phyloP scores from a whole-genome alignment of 1,139 yeast genomes.

The Pneumocystis murina region DNA sequence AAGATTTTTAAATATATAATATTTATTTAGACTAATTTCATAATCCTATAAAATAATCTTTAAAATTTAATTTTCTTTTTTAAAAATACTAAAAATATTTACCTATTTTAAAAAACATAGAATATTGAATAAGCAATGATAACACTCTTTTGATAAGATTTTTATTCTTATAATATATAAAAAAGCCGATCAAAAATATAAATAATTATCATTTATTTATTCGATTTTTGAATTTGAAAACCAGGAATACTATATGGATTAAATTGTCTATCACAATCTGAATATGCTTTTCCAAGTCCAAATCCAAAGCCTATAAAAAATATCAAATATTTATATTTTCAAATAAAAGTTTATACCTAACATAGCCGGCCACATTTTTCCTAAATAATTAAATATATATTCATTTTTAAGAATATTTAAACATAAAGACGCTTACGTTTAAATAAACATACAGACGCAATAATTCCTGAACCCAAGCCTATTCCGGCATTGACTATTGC shows the following conservation, averaged over 20 bases:
- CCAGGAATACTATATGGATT: constrained; percentile 11
- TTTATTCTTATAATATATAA: neutral
- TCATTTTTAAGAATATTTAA: neutral
- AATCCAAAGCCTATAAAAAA: constrained; percentile 12
- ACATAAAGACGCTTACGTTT: constrained; percentile 32
- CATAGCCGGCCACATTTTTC: constrained; percentile 13
- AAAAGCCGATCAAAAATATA: neutral
- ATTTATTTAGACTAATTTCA: neutral
- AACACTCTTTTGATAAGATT: too few relatives aligned
- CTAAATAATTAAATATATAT: neutral
- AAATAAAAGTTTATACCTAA: neutral
- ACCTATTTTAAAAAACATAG: neutral
- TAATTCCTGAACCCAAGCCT: constrained; percentile 93
- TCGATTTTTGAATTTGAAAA: neutral
- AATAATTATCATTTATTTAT: neutral
- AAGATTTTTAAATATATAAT: neutral
- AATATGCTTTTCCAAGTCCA: constrained; percentile 13
- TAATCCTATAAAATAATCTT: neutral
- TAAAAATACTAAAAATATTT: neutral
- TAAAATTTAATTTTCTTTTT: neutral
- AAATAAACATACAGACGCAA: constrained; percentile 80
- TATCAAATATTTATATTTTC: neutral
- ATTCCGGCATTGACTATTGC: constrained; percentile 91
- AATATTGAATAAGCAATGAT: too few relatives aligned
- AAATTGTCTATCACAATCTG: constrained; percentile 12